A percentile compares a stretch with the other conserved stretches of the same genome.
Conservation (phyloP, 805 yeast genomes). For the Lachancea dasiensis region DNA sequence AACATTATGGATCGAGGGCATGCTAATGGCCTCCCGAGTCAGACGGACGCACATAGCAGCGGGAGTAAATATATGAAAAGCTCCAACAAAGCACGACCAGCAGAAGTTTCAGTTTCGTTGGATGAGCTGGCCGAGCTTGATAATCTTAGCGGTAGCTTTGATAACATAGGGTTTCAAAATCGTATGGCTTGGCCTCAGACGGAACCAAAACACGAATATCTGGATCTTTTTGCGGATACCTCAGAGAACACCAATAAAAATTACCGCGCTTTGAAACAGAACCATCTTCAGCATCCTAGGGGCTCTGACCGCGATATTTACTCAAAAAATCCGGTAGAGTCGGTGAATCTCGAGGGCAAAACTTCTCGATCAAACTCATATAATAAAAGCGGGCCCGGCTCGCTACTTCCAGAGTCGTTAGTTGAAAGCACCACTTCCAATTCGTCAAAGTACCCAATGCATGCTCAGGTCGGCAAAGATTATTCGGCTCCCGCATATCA, state of each 20-base stretch:
- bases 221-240: conserved; percentile 36
- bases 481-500: background rate
- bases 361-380: conserved; percentile 2
- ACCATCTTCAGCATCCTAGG: background rate
- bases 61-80: conserved; percentile 23
- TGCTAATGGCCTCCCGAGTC: conserved; percentile 25
- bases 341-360: no score
- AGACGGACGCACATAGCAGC: conserved; percentile 11
- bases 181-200: conserved; percentile 3
- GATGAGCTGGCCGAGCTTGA: conserved; percentile 32
- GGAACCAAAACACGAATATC: conserved; percentile 32
- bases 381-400: conserved; percentile 1
- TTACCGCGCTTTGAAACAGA: conserved; percentile 6
- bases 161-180: conserved; percentile 1
- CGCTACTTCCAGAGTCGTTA: conserved; percentile 2
- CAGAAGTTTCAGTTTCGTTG: conserved; percentile 35
- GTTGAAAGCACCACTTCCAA: conserved; percentile 6
- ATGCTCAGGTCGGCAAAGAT: background rate
- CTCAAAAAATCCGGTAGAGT: no score
- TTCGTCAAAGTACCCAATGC: conserved; percentile 1
- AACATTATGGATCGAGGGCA: conserved; percentile 16
- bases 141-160: conserved; percentile 25
- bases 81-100: conserved; percentile 29
- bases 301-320: background rate
- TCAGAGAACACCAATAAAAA: conserved; percentile 17